Percentiles rank a stretch among this genome's conserved stretches.
Evolutionary conservation across 176 grass and related monocot species (phyloP).

Genomic region (Rhynchospora pubera): DNA sequence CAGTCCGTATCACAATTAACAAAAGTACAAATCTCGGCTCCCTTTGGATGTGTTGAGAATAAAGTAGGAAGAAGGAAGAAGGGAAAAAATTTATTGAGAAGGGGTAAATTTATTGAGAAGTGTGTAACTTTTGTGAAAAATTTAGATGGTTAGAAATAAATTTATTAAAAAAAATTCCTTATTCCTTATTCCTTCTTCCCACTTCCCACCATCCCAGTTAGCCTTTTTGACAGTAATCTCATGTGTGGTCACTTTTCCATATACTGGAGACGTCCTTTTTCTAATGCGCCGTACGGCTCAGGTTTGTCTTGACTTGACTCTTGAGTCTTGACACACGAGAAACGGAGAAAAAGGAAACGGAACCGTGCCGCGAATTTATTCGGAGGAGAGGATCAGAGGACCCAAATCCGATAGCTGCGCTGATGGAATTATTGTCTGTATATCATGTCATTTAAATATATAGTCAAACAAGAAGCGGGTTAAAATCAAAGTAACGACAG

Average conservation of each 20-base stretch:
- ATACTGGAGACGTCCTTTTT: neutral
- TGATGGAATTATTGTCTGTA: neutral
- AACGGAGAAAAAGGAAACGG: neutral
- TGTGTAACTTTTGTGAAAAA: no score
- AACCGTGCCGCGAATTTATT: neutral
- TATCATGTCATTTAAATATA: neutral
- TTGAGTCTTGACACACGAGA: neutral
- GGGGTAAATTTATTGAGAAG: no score
- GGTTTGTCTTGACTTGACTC: no score
- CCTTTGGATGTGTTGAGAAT: no score
- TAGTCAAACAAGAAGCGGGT: neutral
- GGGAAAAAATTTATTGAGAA: no score
- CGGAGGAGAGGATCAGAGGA: neutral
- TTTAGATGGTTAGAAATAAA: no score
- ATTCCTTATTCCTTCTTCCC: no score
- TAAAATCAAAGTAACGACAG: neutral
- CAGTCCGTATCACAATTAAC: no score
- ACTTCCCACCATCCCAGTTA: no score
- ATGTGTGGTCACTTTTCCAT: neutral
- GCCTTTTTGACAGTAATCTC: neutral
- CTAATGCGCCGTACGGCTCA: neutral
- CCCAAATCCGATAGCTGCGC: neutral
- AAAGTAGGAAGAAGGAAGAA: no score
- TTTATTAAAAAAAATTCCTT: no score
- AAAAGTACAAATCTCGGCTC: no score